A percentile compares a stretch with the other conserved stretches of the same genome.
These are phyloP conservation scores for Myriosclerotinia scirpicola DNA, from an alignment of 2,329 filamentous ascomycete species.

Conservation along the genomic window DNA sequence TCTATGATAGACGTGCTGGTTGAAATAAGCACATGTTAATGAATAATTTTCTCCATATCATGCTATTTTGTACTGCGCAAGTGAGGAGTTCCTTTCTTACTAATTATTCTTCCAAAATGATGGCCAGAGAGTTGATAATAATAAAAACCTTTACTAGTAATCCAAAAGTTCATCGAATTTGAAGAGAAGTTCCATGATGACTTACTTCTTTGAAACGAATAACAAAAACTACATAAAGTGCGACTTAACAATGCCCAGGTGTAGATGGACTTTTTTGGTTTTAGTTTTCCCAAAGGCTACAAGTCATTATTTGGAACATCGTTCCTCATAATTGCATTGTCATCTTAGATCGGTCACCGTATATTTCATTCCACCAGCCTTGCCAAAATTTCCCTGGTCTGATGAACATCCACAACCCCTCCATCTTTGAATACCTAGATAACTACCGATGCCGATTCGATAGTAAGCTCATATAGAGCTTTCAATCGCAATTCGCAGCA, in stretches of 20 bases:
- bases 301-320: background rate
- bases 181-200: background rate
- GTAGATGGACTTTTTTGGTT: background rate
- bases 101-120: background rate
- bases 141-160: background rate
- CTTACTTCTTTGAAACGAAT: background rate
- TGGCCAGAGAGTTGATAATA: background rate
- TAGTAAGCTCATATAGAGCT: conserved; percentile 3
- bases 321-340: background rate
- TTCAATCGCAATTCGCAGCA: background rate
- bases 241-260: background rate
- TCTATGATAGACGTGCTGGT: background rate
- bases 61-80: background rate
- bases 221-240: background rate
- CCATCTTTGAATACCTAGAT: too few relatives aligned
- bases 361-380: background rate
- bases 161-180: background rate
- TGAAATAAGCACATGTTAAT: background rate
- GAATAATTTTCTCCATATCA: background rate
- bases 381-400: background rate
- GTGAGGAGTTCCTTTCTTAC: background rate
- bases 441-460: background rate
- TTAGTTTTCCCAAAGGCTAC: too few relatives aligned
- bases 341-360: background rate
- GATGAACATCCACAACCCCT: background rate